Percentiles rank a stretch among this genome's conserved stretches.
Evolutionary conservation across 768 basidiomycete species (phyloP).

Genomic region (Trametes coccinea): DNA sequence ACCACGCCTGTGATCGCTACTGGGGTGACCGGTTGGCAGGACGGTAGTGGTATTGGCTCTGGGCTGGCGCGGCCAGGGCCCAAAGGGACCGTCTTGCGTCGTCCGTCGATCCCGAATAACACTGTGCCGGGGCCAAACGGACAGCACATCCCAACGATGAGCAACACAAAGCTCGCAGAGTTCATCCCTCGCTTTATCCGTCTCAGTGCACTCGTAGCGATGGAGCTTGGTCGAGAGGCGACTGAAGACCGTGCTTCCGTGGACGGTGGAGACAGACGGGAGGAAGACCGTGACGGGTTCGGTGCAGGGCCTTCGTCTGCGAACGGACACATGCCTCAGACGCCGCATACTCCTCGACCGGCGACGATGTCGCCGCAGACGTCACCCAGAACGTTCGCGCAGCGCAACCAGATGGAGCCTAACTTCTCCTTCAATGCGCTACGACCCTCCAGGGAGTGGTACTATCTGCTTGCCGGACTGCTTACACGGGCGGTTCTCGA

Average conservation of each 20-base stretch:
- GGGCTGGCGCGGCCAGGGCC: slow-evolving; percentile 61
- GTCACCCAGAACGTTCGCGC: slow-evolving; percentile 23
- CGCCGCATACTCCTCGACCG: slow-evolving; percentile 12
- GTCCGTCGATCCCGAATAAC: slow-evolving; percentile 35
- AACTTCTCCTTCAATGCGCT: slow-evolving; percentile 42
- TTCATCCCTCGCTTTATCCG: slow-evolving; percentile 72
- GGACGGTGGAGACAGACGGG: slow-evolving; percentile 37
- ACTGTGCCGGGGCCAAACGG: slow-evolving; percentile 19
- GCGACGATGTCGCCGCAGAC: slow-evolving; percentile 26
- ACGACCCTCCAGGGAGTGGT: slow-evolving; percentile 77
- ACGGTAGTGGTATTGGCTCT: slow-evolving; percentile 71
- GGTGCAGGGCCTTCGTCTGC: slow-evolving; percentile 2
- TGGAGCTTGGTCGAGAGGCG: slow-evolving; percentile 73
- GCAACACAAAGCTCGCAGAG: slow-evolving; percentile 65
- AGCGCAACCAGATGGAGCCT: slow-evolving; percentile 16
- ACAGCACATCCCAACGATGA: slow-evolving; percentile 41
- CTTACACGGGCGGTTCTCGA: slow-evolving; percentile 83
- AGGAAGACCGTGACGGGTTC: slow-evolving; percentile 22
- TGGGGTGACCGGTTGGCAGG: slow-evolving; percentile 72
- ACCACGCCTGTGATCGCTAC: slow-evolving; percentile 35
- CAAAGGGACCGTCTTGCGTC: slow-evolving; percentile 58
- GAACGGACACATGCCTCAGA: slow-evolving; percentile 3
- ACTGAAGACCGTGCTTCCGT: slow-evolving; percentile 42
- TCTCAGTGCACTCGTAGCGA: slow-evolving; percentile 76
- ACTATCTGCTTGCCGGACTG: slow-evolving; percentile 72